Conservation (phyloP, 805 yeast genomes). For the Komagataella pseudopastoris region DNA sequence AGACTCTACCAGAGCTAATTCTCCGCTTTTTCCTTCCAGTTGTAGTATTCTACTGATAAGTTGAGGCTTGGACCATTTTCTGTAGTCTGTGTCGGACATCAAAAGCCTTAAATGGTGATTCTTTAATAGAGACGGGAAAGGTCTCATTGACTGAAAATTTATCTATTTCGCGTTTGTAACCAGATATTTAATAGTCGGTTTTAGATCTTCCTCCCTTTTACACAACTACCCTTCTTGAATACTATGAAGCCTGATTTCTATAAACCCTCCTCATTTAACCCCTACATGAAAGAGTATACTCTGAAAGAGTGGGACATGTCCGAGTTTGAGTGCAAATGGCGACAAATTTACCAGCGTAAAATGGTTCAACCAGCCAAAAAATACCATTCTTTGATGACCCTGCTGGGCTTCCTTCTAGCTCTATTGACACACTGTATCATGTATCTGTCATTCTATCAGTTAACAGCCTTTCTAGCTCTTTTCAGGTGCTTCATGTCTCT, state of each 20-base stretch:
- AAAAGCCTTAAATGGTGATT: background rate
- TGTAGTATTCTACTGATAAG: slow-evolving; percentile 42
- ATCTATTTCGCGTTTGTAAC: background rate
- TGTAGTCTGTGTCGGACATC: slow-evolving; percentile 18
- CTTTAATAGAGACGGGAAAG: background rate
- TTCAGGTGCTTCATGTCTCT: background rate
- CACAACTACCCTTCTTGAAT: background rate
- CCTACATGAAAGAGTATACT: background rate
- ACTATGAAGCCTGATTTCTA: background rate
- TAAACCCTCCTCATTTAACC: background rate
- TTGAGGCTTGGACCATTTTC: slow-evolving; percentile 52
- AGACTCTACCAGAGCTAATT: background rate
- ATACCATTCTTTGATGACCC: background rate
- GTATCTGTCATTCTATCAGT: background rate
- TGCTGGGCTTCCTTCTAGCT: background rate
- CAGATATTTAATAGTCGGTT: background rate
- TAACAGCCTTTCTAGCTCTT: background rate
- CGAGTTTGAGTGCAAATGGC: background rate
- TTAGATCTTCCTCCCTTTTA: background rate
- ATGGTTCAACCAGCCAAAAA: background rate
- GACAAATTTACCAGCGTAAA: background rate
- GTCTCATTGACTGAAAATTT: background rate
- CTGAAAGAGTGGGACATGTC: background rate
- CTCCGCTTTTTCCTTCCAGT: slow-evolving; percentile 29
- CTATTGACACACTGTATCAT: background rate